phyloP scores from a whole-genome alignment of 148 eudicot species.

The Rhododendron griersonianum region DNA sequence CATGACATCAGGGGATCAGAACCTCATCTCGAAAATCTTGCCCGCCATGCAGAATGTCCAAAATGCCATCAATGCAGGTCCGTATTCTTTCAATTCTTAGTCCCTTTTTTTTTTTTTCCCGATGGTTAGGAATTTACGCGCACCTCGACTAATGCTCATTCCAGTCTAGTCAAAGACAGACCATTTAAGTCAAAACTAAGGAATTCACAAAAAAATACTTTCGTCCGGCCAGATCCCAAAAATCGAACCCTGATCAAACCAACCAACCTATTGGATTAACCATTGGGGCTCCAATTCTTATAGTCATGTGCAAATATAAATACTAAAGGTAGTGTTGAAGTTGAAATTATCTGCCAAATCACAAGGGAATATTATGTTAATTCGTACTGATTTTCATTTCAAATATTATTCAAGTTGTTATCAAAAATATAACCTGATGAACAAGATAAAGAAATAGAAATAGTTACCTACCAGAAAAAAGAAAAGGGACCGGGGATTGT shows the following conservation, averaged over 20 bases:
- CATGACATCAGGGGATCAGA: constrained; percentile 52
- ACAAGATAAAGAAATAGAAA: background rate
- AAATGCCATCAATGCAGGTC: constrained; percentile 56
- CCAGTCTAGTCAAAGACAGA: too few relatives aligned
- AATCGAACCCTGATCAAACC: too few relatives aligned
- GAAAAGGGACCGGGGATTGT: too few relatives aligned
- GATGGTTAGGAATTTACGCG: too few relatives aligned
- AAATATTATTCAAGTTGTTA: background rate
- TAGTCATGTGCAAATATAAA: background rate
- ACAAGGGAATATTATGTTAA: background rate
- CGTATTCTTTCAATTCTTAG: background rate
- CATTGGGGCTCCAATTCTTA: too few relatives aligned
- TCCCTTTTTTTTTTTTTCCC: too few relatives aligned
- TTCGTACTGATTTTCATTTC: background rate
- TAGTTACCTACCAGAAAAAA: background rate
- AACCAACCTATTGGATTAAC: too few relatives aligned
- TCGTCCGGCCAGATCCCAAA: too few relatives aligned
- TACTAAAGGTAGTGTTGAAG: background rate
- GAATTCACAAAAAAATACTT: too few relatives aligned
- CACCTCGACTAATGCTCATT: too few relatives aligned
- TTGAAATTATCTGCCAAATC: background rate
- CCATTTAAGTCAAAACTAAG: too few relatives aligned
- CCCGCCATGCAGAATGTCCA: constrained; percentile 94
- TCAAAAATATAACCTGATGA: too few relatives aligned
- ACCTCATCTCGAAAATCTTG: constrained; percentile 47